Evolutionary conservation across 176 grass and related monocot genomes (phyloP), one percentile per base, ranked within the genome.

Genomic region (Ampelocalamus luodianensis): DNA sequence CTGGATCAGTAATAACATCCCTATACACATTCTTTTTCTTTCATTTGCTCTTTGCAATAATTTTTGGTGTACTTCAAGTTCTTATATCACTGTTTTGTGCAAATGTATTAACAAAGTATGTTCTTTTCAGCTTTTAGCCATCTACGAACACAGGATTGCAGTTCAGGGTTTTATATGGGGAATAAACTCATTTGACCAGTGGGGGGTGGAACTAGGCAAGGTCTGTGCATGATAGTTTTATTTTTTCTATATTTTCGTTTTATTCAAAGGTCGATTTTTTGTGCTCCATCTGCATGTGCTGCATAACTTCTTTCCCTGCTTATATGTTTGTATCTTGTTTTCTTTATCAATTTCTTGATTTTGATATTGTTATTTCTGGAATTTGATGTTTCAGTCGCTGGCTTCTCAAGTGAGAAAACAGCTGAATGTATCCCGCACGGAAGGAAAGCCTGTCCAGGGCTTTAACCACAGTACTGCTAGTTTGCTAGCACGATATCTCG

Each of bases 121-220:
- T 85, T 43, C 20, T 68, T 39, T 83, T 83, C 86, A 99, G 97
- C 86, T 99, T 82, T 88, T 99, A 78, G 87, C 97, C 55, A 92
- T 99, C 54, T 99, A 99, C 43, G 97, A 99, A 75, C 88, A 99
- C 46, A 75, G 97, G 77, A 82, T 96, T 80, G 96, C 93, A 42
- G 96, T 96, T 74, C 87, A 99, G 88, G 93, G 97, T 74, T 99
- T 99, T 82, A 83, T 91, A 89, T 99, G 93, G 93, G 97, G 93
- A 85, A 92, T 99, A 49, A 99, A 99, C 84, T 99, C 93, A 3
- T 99, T 96, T 77, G 97, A 99, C 76, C 97, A 99, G 56, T 96
- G 93, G 97, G 97, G 93, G 85, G 97, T 99, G 79, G 97, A 99
- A 61, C 83, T 99, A 53, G 93, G 93, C 86, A 99, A 99, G 93